Conservation (phyloP, 2,329 filamentous ascomycete genomes). For the Aspergillus floridensis region DNA sequence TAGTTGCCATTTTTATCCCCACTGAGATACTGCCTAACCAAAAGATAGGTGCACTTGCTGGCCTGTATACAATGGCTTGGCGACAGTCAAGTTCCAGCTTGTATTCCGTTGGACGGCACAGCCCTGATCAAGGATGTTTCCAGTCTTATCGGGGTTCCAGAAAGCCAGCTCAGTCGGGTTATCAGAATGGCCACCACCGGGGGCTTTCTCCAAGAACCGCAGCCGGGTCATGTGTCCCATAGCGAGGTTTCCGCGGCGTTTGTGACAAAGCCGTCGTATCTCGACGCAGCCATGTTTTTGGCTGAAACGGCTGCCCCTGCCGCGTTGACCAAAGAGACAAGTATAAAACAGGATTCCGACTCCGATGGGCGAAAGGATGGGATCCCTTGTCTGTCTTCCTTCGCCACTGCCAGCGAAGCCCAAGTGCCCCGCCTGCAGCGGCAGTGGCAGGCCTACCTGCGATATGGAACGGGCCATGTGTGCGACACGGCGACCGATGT, state of each 20-base stretch:
- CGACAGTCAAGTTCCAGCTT: conserved; percentile 47
- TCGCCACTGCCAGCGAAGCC: conserved; percentile 2
- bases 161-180: conserved; percentile 36
- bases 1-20: too few species aligned
- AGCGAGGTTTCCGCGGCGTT: conserved; percentile 41
- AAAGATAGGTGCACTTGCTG: conserved; percentile 29
- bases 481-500: conserved; percentile 7
- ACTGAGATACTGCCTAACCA: too few species aligned
- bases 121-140: conserved; percentile 43
- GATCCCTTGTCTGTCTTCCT: conserved; percentile 6
- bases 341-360: conserved; percentile 22
- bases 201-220: conserved; percentile 39
- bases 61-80: conserved; percentile 46
- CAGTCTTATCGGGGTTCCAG: conserved; percentile 41
- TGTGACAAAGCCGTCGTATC: conserved; percentile 30
- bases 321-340: conserved; percentile 35
- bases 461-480: conserved; percentile 7
- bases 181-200: conserved; percentile 33
- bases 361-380: conserved; percentile 1
- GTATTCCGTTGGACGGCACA: conserved; percentile 41
- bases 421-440: conserved; percentile 10
- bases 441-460: conserved; percentile 10
- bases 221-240: conserved; percentile 36
- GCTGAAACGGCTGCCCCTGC: conserved; percentile 34
- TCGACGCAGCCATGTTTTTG: conserved; percentile 44